Evolutionary conservation across 73 alveolate genomes (phyloP), one percentile per base, ranked within the genome.

Genomic region (Blepharisma stoltei): DNA sequence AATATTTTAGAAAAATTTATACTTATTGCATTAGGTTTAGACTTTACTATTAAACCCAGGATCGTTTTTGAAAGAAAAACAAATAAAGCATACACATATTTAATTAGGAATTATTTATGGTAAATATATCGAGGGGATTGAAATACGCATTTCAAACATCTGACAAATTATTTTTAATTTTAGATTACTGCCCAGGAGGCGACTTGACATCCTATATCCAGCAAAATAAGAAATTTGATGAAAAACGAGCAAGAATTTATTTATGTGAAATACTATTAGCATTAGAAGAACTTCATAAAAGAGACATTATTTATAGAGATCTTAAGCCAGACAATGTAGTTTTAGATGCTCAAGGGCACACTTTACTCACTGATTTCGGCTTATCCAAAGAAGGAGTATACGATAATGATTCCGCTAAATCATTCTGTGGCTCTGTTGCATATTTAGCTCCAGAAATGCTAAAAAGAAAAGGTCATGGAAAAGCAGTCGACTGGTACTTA

Each of bases 361-460:
- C 95, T 9, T 82, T 80, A 82, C 86, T 96, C 44, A 94, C 99
- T 7, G 99, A 96, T 81, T 96, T 96, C 85, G 99, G 99, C 8
- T 93, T 96, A 37, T 88, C 98, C 4, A 85, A 96, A 73, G 98
- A 96, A 84, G 98, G 97, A 9, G 93, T 92, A 18, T 85, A 86
- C 46, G 94, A 90, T 27, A 82, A 55, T 20, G 86, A 82, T 67
- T 81, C 77, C 46, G 81, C 98, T 44, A 83, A 70, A 48, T 86
- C 97, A 65, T 96, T 95, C 78, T 96, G 99, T 91, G 99, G 99
- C 6, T 86, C 96, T 41, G 79, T 83, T 54, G 98, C 98, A 6
- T 94, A 94, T 68, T 79, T 94, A 53, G 96, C 98, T 27, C 98
- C 98, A 8, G 98, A 94, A 76, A 94, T 94, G 97, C 83, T 94